These are phyloP conservation scores for Teratosphaeria nubilosa DNA, from an alignment of 2,329 filamentous ascomycete genomes.

Conservation along the genomic window DNA sequence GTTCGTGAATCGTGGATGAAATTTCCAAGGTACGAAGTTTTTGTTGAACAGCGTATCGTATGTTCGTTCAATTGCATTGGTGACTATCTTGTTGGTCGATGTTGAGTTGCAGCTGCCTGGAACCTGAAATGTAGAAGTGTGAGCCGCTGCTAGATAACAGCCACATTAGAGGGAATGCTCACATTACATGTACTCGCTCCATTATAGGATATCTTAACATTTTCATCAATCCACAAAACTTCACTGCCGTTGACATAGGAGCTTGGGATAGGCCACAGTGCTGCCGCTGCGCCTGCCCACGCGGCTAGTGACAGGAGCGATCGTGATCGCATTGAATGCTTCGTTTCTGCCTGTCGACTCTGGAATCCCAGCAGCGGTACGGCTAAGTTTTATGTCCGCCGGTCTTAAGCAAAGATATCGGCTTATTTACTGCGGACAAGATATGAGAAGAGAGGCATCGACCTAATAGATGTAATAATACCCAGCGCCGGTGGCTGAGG, in stretches of 20 bases:
- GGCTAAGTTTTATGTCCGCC: background rate
- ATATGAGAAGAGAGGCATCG: too few species aligned
- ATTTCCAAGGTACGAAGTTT: conserved; percentile 69
- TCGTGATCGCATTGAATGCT: background rate
- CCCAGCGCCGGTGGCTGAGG: too few species aligned
- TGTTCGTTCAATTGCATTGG: conserved; percentile 43
- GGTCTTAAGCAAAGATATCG: background rate
- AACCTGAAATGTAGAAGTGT: background rate
- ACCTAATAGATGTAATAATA: too few species aligned
- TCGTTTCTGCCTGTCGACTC: background rate
- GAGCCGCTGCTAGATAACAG: background rate
- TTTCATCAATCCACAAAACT: conserved; percentile 31
- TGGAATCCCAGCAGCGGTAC: background rate
- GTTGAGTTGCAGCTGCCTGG: conserved; percentile 1
- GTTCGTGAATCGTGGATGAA: conserved; percentile 52
- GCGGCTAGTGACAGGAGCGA: background rate
- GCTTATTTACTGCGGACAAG: too few species aligned
- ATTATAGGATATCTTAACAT: conserved; percentile 30
- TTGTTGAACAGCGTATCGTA: conserved; percentile 55
- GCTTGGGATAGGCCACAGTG: conserved; percentile 35
- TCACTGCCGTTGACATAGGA: conserved; percentile 25
- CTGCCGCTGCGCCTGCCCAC: conserved; percentile 12
- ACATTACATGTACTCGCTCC: conserved; percentile 18
- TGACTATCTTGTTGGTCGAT: conserved; percentile 31
- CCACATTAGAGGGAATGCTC: conserved; percentile 3